Evolutionary conservation across 768 basidiomycete genomes (phyloP), one percentile per base, ranked within the genome.

Genomic region (Tephrocybe sp.): DNA sequence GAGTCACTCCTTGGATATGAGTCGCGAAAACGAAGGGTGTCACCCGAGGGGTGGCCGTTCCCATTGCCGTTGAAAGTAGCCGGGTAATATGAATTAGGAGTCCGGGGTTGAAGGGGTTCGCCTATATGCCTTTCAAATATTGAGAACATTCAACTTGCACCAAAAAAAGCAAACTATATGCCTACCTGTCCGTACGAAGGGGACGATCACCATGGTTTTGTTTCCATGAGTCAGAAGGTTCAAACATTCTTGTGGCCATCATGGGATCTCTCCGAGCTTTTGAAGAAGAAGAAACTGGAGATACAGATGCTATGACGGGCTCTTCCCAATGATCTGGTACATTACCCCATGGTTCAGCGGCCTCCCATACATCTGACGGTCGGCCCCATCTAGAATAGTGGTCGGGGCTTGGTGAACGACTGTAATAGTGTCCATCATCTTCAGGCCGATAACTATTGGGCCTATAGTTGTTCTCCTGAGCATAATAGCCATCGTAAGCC

Each of bases 151-250:
- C 21, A 19, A 33, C 15, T 34, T 34, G 8, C 15, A 6, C 29
- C 18, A 39, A 12, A 29, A 42, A 37, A 61, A 22, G 22, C 7
- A 38, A 34, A 34, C 5, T 21, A 34, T 71, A n/a, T n/a, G n/a
- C 69, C 61, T 67, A 75, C 76, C 55, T 60, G 56, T 75, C 78
- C 39, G 64, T 60, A 55, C 74, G 69, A 56, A 34, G 31, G 25
- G 52, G 40, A n/a, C 74, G 72, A 57, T 82, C 79, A 42, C 58
- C 58, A 56, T 80, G 80, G 8, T 68, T 65, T 55, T 84, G 78
- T 61, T 83, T 86, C 87, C 88, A 88, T 25, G 71, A 66, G 16
- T 85, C 82, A 27, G 84, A 85, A 25, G 87, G 85, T 61, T 89
- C 88, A 59, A 88, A 82, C 72, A 82, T 79, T 55, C 84, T 73